These are phyloP conservation scores for Liriodendron chinense DNA, from an alignment of 164 flowering plant species.

Conservation along the genomic window DNA sequence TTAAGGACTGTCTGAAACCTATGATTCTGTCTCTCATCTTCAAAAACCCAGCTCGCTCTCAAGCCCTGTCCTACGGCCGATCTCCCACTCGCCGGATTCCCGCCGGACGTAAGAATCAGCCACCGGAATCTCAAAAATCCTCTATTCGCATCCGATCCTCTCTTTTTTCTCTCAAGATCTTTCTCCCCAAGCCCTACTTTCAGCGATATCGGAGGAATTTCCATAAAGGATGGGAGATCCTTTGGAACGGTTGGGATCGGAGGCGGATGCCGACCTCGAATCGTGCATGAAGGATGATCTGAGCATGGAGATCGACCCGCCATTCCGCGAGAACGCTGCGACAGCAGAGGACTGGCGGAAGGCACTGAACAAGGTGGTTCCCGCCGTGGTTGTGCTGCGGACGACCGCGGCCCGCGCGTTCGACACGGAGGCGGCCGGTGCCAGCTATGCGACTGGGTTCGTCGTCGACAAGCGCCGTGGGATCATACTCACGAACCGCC, in stretches of 20 bases:
- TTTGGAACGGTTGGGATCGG: slow-evolving; percentile 61
- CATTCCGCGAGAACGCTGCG: slow-evolving; percentile 52
- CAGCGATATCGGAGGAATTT: not conserved
- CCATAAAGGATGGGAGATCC: slow-evolving; percentile 42
- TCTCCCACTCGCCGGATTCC: not conserved
- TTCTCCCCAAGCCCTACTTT: not conserved
- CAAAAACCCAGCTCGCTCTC: not conserved
- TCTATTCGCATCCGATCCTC: not conserved
- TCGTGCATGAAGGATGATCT: slow-evolving; percentile 55
- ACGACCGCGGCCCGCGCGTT: slow-evolving; percentile 87
- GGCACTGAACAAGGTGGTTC: slow-evolving; percentile 79
- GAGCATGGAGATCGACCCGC: slow-evolving; percentile 86
- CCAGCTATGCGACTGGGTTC: slow-evolving; percentile 90
- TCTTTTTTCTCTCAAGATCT: not conserved
- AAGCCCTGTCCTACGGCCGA: not conserved
- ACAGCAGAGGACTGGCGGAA: slow-evolving; percentile 90
- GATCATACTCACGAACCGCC: slow-evolving; percentile 94
- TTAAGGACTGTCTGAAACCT: not conserved
- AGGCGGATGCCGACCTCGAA: slow-evolving; percentile 30
- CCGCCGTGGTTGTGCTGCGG: slow-evolving; percentile 89
- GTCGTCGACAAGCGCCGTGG: slow-evolving; percentile 87
- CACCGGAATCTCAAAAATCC: slow-evolving; percentile 1
- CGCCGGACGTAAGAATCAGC: not conserved
- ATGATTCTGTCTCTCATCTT: not conserved
- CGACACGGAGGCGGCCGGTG: slow-evolving; percentile 86